Percentiles rank a stretch among this genome's conserved stretches.
phyloP scores from a whole-genome alignment of 2,329 filamentous ascomycete genomes.

The Ceratocystis ficicola region DNA sequence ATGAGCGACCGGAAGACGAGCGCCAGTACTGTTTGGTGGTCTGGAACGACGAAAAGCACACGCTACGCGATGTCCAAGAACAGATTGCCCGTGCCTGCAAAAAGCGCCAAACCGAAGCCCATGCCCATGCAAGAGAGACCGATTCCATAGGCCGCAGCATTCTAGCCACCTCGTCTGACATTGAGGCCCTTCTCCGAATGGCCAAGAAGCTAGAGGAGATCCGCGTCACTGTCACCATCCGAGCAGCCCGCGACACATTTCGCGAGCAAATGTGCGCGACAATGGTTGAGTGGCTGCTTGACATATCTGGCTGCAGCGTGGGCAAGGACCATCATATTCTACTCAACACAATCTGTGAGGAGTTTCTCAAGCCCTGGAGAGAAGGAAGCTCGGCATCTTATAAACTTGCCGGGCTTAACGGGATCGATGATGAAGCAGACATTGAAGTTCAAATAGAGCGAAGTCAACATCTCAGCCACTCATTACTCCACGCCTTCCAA shows the following conservation, averaged over 20 bases:
- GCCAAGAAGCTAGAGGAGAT: slow-evolving; percentile 87
- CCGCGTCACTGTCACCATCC: slow-evolving; percentile 87
- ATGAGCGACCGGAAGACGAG: slow-evolving; percentile 28
- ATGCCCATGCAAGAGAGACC: slow-evolving; percentile 70
- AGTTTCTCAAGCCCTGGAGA: slow-evolving; percentile 78
- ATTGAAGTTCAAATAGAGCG: slow-evolving; percentile 40
- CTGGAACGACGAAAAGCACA: slow-evolving; percentile 99
- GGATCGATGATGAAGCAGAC: slow-evolving; percentile 68
- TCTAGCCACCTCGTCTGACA: slow-evolving; percentile 60
- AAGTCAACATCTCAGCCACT: slow-evolving; percentile 30
- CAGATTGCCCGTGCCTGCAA: slow-evolving; percentile 84
- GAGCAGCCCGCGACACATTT: slow-evolving; percentile 88
- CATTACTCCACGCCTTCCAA: slow-evolving; percentile 29
- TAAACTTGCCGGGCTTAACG: slow-evolving; percentile 60
- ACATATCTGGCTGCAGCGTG: slow-evolving; percentile 81
- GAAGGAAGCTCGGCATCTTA: slow-evolving; percentile 75
- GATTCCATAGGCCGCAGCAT: slow-evolving; percentile 81
- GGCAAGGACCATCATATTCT: slow-evolving; percentile 69
- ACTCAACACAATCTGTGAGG: slow-evolving; percentile 73
- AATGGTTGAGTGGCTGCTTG: slow-evolving; percentile 88
- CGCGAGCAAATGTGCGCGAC: slow-evolving; percentile 98
- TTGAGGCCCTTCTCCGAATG: slow-evolving; percentile 61
- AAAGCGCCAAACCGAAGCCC: slow-evolving; percentile 55
- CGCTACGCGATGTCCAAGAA: slow-evolving; percentile 75
- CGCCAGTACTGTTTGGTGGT: slow-evolving; percentile 70